A percentile compares a stretch with the other conserved stretches of the same genome.
These are phyloP conservation scores for Pseudopyricularia cyperi DNA, from an alignment of 2,329 filamentous ascomycete species.

Conservation along the genomic window DNA sequence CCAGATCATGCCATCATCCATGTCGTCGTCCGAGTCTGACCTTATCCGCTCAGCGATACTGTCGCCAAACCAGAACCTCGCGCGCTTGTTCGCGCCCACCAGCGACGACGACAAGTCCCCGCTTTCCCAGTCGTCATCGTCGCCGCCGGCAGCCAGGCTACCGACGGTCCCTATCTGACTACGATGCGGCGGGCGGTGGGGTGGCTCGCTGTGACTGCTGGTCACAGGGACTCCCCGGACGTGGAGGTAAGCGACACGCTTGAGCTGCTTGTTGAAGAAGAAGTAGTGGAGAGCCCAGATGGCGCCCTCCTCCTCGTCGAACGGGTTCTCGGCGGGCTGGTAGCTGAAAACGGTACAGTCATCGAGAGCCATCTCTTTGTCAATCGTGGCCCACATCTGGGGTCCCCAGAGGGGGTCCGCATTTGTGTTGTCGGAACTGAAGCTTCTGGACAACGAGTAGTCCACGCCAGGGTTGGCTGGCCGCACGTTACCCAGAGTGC, in stretches of 20 bases:
- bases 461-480: conserved; percentile 39
- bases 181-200: conserved; percentile 4
- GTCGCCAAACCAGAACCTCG: conserved; percentile 78
- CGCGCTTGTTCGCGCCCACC: conserved; percentile 61
- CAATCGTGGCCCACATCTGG: conserved; percentile 81
- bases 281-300: conserved; percentile 97
- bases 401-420: conserved; percentile 66
- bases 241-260: conserved; percentile 89
- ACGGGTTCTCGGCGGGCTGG: conserved; percentile 77
- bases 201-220: conserved; percentile 41
- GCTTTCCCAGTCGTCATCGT: background rate
- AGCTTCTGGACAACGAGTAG: conserved; percentile 23
- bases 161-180: background rate
- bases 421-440: conserved; percentile 20
- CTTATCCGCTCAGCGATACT: conserved; percentile 35
- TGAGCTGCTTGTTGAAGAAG: conserved; percentile 88
- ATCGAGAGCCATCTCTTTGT: conserved; percentile 86
- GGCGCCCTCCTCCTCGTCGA: conserved; percentile 79
- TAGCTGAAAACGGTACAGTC: conserved; percentile 87
- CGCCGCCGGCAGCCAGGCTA: conserved; percentile 6
- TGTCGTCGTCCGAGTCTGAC: conserved; percentile 30
- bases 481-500: conserved; percentile 73
- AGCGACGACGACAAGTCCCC: conserved; percentile 6
- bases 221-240: conserved; percentile 76
- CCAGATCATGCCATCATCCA: conserved; percentile 40